Conservation (phyloP, 805 yeast genomes). For the Metschnikowia kunwiensis region DNA sequence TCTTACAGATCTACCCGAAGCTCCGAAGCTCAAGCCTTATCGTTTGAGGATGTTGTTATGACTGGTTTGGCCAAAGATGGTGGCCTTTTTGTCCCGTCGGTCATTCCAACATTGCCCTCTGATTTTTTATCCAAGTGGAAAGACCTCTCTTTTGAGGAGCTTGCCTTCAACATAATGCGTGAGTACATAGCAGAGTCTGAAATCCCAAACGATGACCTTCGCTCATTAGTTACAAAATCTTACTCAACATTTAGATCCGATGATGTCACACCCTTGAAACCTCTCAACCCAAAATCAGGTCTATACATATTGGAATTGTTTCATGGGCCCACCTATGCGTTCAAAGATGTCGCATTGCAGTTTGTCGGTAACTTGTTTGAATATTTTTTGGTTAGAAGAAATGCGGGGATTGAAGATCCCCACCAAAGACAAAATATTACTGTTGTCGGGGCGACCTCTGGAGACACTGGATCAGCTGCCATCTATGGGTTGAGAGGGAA, state of each 20-base stretch:
- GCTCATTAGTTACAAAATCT: conserved; percentile 59
- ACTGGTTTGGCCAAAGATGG: conserved; percentile 96
- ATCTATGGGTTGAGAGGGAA: conserved; percentile 96
- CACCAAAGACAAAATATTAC: conserved; percentile 76
- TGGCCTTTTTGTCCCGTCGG: conserved; percentile 87
- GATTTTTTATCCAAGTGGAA: conserved; percentile 66
- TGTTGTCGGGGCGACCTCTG: conserved; percentile 98
- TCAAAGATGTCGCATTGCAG: conserved; percentile 97
- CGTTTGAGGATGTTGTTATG: conserved; percentile 80
- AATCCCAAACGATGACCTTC: conserved; percentile 68
- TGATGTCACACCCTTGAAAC: conserved; percentile 82
- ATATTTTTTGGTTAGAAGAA: conserved; percentile 78
- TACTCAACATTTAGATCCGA: conserved; percentile 87
- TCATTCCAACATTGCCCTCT: conserved; percentile 63
- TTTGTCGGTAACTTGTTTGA: conserved; percentile 97
- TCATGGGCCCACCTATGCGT: conserved; percentile 99
- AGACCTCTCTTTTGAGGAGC: conserved; percentile 71
- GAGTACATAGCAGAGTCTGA: conserved; percentile 71
- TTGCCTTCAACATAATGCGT: conserved; percentile 84
- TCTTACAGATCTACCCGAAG: conserved; percentile 80
- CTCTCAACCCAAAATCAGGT: conserved; percentile 54
- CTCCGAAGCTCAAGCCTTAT: conserved; percentile 43
- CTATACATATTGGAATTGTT: conserved; percentile 84
- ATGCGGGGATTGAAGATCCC: conserved; percentile 46
- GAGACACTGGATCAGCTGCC: conserved; percentile 99